Base-by-base conservation (phyloP, 2,329 filamentous ascomycete genomes). In the Aspergillus fijiensis region DNA sequence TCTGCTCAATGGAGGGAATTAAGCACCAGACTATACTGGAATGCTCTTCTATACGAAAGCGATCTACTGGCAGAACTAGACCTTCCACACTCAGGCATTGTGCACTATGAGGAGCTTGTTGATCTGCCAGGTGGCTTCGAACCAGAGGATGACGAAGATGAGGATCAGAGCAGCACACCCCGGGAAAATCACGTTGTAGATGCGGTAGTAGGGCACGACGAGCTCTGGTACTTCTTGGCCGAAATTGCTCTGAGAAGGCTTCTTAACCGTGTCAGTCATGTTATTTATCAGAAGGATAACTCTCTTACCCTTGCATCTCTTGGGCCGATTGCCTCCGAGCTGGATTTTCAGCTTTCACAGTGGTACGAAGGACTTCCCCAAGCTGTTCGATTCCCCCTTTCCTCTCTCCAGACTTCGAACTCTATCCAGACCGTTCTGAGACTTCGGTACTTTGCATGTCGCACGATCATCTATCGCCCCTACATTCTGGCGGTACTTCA, bases 211-310 rank as follows among this genome's bases (percentile, higher is more conserved):
- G 89, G 89, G 12, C 84, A 86, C 52, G 91, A 94, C 68, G 90
- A 94, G 60, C 80, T 94, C 14, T 94, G 91, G 90, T 95, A 95
- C 70, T 94, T 94, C 67, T 79, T 94, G 31, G 90, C 91, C 42
- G 90, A 94, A 69, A 93, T 95, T 63, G 90, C 90, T 4, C 79
- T 95, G 12, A 85, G 90, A 50, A 82, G 91, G 58, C 83, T 95
- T 3, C 82, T 94, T 66, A 92, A 92, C 72, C 84, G 89, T 60
- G 89, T 91, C 68, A 91, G 88, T 77, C 89, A 92, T 71, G 85
- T 92, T 68, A 89, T 92, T 63, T 92, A 92, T 73, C 89, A 88
- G 51, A 89, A 90, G 69, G 86, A 89, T 69, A 88, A 86, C 3
- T 85, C 87, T 74, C 84, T 87, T 16, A 89, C 89, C 12, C 89